Base-by-base conservation (phyloP, 2,329 filamentous ascomycete species). In the Cryphonectria carpinicola region DNA sequence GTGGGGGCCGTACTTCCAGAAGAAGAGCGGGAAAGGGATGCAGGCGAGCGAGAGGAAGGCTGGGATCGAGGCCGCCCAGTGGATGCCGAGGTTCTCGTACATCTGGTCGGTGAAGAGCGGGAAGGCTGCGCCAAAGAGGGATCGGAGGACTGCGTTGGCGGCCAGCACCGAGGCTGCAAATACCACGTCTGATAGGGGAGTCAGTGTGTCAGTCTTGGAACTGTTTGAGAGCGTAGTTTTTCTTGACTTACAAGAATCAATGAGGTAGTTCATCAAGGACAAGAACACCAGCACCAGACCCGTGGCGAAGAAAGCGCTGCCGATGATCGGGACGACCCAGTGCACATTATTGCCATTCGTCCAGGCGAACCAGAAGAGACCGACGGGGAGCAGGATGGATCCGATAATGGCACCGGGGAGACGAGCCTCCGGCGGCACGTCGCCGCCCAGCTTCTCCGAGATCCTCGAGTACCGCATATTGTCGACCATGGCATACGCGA, bases 361-460 rank as follows among this genome's bases (percentile, higher is more conserved):
- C 90, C 90, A 92, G 1, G 89, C 90, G 74, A 92, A 91, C 84
- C 87, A 88, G 82, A 92, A 91, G 25, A 92, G 81, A 5, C 89
- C 88, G 25, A 90, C 77, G 3, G 91, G 91, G 4, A 93, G 81
- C 4, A 86, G 81, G 28, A 92, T 78, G 19, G 87, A 87, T 13
- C 90, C 92, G 49, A 92, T 76, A 72, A 92, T 85, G 64, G 86
- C 86, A 6, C 87, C 84, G 0, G 87, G 86, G 1, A 94, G 82
- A 28, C 92, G 86, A 13, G 89, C 86, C 79, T 94, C 92, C 0
- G 91, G 89, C 0, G 90, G 87, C 1, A 90, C 89, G 64, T 86
- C 85, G 1, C 89, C 88, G 11, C 81, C 81, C 22, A 76, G 82
- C 74, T 70, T 81, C 10, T 81, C 81, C 35, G 85, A 82, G 62